These are phyloP conservation scores for Pythium volutum DNA, from an alignment of 352 stramenopile genomes.

Conservation along the genomic window DNA sequence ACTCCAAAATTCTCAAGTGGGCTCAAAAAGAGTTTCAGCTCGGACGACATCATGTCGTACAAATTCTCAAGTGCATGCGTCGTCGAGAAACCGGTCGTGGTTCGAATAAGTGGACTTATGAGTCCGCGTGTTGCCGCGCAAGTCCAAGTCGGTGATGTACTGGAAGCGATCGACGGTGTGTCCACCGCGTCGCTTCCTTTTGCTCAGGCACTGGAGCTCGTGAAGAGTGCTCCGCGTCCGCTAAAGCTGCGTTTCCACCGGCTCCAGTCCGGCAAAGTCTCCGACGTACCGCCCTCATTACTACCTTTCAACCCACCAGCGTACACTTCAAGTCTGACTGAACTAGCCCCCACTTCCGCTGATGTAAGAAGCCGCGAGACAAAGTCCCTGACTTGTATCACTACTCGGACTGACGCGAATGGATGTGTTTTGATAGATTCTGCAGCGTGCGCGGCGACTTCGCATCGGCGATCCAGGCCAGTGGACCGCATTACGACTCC, in stretches of 20 bases:
- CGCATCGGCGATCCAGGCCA: constrained; percentile 65
- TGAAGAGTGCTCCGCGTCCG: constrained; percentile 52
- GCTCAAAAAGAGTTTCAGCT: constrained; percentile 52
- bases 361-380: constrained; percentile 25
- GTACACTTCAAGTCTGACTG: constrained; percentile 1
- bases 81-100: constrained; percentile 54
- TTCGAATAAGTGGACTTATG: constrained; percentile 8
- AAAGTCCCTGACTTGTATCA: not conserved
- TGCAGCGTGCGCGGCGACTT: constrained; percentile 57
- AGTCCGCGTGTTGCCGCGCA: constrained; percentile 14
- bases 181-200: constrained; percentile 67
- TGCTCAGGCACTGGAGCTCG: constrained; percentile 44
- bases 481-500: constrained; percentile 59
- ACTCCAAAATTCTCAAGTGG: not conserved
- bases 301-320: not conserved
- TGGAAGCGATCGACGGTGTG: constrained; percentile 74
- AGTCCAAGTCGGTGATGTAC: constrained; percentile 57
- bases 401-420: not conserved
- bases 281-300: constrained; percentile 1
- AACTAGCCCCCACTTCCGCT: constrained; percentile 34
- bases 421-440: constrained; percentile 38
- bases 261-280: constrained; percentile 13
- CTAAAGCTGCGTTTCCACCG: constrained; percentile 67
- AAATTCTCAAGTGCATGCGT: constrained; percentile 34
- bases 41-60: constrained; percentile 49